Evolutionary conservation across 2,329 filamentous ascomycete genomes (phyloP), one percentile per base, ranked within the genome.

Genomic region (Colletotrichum sp.): DNA sequence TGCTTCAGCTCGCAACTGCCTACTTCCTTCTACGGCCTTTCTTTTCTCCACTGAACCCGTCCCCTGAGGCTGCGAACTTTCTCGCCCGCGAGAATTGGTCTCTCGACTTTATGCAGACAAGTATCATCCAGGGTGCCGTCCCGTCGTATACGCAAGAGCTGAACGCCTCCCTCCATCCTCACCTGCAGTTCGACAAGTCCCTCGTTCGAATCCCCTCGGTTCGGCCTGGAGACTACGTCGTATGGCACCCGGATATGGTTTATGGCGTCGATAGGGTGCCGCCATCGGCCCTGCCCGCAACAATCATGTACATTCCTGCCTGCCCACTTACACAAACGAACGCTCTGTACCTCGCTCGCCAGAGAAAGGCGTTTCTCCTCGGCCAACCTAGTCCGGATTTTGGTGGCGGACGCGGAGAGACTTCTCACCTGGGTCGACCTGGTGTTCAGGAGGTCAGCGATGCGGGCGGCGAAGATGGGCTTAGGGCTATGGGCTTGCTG

Each of bases 21-120:
- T 97, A 97, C 83, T 93, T 93, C 78, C 89, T 97, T 1, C 89
- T 97, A 3, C 90, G 94, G 0, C 95, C 95, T 0, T 96, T 96
- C 84, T 96, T 96, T 84, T 79, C 79, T 15, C 82, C 84, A 24
- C 77, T 78, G 18, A 86, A 84, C n/a, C 83, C 85, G 24, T 80
- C 86, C 8, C 66, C 66, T 12, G 56, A 56, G 10, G 83, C 85
- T 24, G 80, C 82, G 21, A 82, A 83, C 66, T 85, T 84, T 66
- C 81, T 88, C 6, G 82, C 86, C 9, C 80, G 86, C 0, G 83
- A 87, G 2, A 92, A 93, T 71, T 94, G 92, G 92, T 78, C 78
- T 4, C 82, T 93, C 34, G 87, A 90, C 76, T 77, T 81, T 13
- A 81, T 82, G 1, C 77, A 83, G 12, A 84, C 86, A 12, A 85